Base-by-base conservation (phyloP, 2,329 filamentous ascomycete species). In the Aspergillus nomiae region DNA sequence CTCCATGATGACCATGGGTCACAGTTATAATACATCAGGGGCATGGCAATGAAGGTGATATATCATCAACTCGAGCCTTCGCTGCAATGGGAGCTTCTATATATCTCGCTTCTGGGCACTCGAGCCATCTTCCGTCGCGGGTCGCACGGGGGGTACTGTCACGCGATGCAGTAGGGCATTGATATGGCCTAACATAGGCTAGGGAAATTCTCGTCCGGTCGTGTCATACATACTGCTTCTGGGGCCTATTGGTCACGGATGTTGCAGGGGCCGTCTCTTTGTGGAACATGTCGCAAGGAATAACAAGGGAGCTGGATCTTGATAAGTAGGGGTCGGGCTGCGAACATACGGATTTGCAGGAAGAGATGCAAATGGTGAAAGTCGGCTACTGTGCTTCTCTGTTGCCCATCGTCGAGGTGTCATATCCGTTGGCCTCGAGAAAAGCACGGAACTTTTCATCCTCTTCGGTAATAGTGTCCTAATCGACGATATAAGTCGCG, bases 381-480 rank as follows among this genome's bases (percentile, higher is more conserved):
- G 14, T n/a, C 16, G 34, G 36, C 56, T 59, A 54, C 5, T 46
- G 48, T 34, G 60, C 50, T 48, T 65, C 61, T 21, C 72, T 71
- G 36, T 69, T 75, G 32, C 87, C 87, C 79, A 89, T 78, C 62
- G 82, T 82, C 8, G 78, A 80, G 4, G 87, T 90, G 74, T 97
- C 92, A 80, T 90, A 97, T 4, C 93, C 93, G 63, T 94, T 84
- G 30, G 80, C 80, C 71, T 88, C 84, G 14, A 97, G 81, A 73
- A 90, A 97, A 21, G 80, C 85, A 38, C 91, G 86, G 81, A 97
- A 97, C 50, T 85, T 85, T 10, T 82, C 73, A 71, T 97, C 93
- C 77, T 97, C 94, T 19, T 85, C 72, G 0, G 89, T 86, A 65
- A 97, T 96, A 0, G 92, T 96, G 70, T 97, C 90, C 79, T 96